Evolutionary conservation across 345 rosid species (phyloP), one percentile per base, ranked within the genome.

Genomic region (Bruguiera parviflora): DNA sequence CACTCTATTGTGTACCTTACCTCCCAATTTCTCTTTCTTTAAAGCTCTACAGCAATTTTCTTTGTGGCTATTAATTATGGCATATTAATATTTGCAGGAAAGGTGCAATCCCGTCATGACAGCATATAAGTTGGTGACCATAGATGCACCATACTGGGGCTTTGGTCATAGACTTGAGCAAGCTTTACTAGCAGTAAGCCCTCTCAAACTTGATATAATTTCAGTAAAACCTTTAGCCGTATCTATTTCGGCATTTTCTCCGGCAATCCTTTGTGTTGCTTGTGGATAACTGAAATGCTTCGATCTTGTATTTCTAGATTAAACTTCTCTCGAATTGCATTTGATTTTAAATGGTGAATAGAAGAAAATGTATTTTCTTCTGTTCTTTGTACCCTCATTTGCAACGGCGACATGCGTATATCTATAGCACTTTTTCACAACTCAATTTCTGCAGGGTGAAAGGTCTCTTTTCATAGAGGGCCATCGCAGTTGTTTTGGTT

Each of bases 61-160:
- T 64, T 55, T 53, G 46, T 18, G 0, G 13, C 28, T 27, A 56
- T 71, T 70, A 58, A 51, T 32, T 68, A 13, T 61, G 62, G 61
- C 43, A 37, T 21, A 29, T 65, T 20, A 53, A 33, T 29, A 37
- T 46, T 74, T 84, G 81, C 89, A 86, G 93, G 86, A 76, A 43
- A 77, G 64, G 53, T 80, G 88, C 70, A 68, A 76, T 65, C 89
- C 90, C 5, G 88, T 88, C 25, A 86, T 88, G 93, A 88, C 89
- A 31, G 90, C 88, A 15, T 86, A 83, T 69, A 88, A 88, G 61
- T 79, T 88, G 81, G 82, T 88, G 46, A 88, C 82, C 32, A 61
- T 86, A 37, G 90, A 88, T 79, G 90, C 89, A 51, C 90, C 90
- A 20, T 86, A 86, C 69, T 86, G 93, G 90, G 90, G 89, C 28